These are phyloP conservation scores for Aureobasidium lini DNA, from an alignment of 2,329 filamentous ascomycete species.

Conservation along the genomic window DNA sequence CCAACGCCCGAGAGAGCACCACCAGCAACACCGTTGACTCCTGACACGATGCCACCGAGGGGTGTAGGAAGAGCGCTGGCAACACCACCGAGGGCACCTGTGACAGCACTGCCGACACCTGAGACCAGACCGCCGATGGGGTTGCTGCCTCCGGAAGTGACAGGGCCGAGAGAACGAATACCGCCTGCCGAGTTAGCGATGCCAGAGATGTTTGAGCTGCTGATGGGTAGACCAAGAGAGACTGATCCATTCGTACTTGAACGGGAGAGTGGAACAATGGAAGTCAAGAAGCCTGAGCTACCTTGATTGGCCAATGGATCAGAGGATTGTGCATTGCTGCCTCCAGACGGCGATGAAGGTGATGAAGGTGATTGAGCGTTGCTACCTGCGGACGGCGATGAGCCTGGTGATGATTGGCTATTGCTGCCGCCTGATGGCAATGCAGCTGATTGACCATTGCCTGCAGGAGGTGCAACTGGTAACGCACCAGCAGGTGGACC, in stretches of 20 bases:
- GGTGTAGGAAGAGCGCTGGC: background rate
- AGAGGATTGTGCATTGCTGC: background rate
- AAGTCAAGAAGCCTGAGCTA: constrained; percentile 8
- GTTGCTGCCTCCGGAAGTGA: background rate
- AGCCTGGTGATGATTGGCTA: background rate
- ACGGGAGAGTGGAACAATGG: background rate
- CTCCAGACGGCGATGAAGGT: background rate
- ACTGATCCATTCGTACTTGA: background rate
- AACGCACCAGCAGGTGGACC: background rate
- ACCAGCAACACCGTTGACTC: background rate
- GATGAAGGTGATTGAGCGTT: background rate
- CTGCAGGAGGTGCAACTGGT: background rate
- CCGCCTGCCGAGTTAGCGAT: background rate
- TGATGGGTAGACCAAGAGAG: constrained; percentile 1
- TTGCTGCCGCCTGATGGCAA: background rate
- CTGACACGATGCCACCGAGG: background rate
- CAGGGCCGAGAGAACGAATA: background rate
- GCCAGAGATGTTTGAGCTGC: background rate
- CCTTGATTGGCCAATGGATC: background rate
- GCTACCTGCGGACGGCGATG: background rate
- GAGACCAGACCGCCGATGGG: background rate
- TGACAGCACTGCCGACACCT: background rate
- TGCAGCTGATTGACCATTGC: background rate
- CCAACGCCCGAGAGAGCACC: background rate
- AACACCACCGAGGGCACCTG: background rate